Percentiles rank a stretch among this genome's conserved stretches.
phyloP scores from a whole-genome alignment of 352 stramenopile genomes.

The Phytophthora capsici region DNA sequence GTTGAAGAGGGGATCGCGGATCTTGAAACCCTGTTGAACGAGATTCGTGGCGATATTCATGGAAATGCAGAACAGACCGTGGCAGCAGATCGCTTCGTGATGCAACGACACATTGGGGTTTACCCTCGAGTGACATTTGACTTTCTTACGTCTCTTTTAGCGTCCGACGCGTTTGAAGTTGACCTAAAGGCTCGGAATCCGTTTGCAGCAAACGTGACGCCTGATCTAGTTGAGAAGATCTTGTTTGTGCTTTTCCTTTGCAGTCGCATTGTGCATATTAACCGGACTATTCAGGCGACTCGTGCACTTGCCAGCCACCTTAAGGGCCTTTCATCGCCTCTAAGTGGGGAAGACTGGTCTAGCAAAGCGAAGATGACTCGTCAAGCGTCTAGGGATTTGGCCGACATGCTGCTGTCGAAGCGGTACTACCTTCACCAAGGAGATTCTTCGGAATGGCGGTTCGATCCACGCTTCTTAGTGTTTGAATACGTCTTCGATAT shows the following conservation, averaged over 20 bases:
- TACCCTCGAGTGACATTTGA: slow-evolving; percentile 78
- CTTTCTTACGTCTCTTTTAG: slow-evolving; percentile 78
- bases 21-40: slow-evolving; percentile 64
- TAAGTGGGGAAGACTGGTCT: slow-evolving; percentile 23
- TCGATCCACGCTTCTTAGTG: slow-evolving; percentile 98
- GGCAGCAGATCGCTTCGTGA: slow-evolving; percentile 54
- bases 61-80: slow-evolving; percentile 24
- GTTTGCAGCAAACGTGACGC: slow-evolving; percentile 46
- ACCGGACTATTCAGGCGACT: slow-evolving; percentile 70
- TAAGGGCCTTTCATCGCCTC: slow-evolving; percentile 3
- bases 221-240: slow-evolving; percentile 54
- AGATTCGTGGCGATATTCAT: slow-evolving; percentile 43
- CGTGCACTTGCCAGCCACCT: slow-evolving; percentile 38
- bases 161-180: slow-evolving; percentile 61
- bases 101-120: slow-evolving; percentile 61
- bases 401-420: slow-evolving; percentile 75
- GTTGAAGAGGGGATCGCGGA: slow-evolving; percentile 59
- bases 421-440: slow-evolving; percentile 65
- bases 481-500: slow-evolving; percentile 99
- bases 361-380: slow-evolving; percentile 69
- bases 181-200: slow-evolving; percentile 76
- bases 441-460: slow-evolving; percentile 66
- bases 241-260: slow-evolving; percentile 73
- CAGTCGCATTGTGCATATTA: slow-evolving; percentile 87
- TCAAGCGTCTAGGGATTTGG: slow-evolving; percentile 85